Conservation (phyloP, 192 early-diverging fungal genomes). For the Entomortierella beljakovae region DNA sequence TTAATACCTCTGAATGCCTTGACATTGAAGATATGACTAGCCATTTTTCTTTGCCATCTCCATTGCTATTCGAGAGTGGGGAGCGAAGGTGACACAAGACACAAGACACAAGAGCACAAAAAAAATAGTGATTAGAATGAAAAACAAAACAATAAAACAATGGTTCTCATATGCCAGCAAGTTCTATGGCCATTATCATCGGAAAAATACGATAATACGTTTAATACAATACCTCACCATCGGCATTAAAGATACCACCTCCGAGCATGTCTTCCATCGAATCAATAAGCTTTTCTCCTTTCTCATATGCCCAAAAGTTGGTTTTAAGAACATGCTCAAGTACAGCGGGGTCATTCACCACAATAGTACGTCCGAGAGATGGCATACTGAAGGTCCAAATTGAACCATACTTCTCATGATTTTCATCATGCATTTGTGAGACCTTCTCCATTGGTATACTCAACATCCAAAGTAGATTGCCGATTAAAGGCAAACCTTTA, state of each 20-base stretch:
- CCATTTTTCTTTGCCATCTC: conserved; percentile 51
- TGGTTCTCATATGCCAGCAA: not conserved
- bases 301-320: conserved; percentile 41
- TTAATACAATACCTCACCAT: conserved; percentile 22
- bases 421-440: conserved; percentile 24
- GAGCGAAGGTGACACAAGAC: too few species aligned
- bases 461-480: conserved; percentile 28
- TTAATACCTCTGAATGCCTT: conserved; percentile 41
- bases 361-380: conserved; percentile 16
- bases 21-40: conserved; percentile 48
- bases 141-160: not conserved
- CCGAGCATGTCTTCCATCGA: conserved; percentile 31
- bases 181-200: too few species aligned
- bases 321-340: conserved; percentile 51
- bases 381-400: conserved; percentile 31
- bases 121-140: too few species aligned
- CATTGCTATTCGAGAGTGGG: conserved; percentile 10
- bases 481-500: conserved; percentile 45
- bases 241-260: conserved; percentile 40
- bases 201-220: too few species aligned
- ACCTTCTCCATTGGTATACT: conserved; percentile 5
- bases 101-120: too few species aligned
- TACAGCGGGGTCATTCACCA: conserved; percentile 32
- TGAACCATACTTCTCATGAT: conserved; percentile 24
- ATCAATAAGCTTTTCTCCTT: conserved; percentile 5